Evolutionary conservation across 768 basidiomycete species (phyloP), one percentile per base, ranked within the genome.

Genomic region (Mycena chlorophos): DNA sequence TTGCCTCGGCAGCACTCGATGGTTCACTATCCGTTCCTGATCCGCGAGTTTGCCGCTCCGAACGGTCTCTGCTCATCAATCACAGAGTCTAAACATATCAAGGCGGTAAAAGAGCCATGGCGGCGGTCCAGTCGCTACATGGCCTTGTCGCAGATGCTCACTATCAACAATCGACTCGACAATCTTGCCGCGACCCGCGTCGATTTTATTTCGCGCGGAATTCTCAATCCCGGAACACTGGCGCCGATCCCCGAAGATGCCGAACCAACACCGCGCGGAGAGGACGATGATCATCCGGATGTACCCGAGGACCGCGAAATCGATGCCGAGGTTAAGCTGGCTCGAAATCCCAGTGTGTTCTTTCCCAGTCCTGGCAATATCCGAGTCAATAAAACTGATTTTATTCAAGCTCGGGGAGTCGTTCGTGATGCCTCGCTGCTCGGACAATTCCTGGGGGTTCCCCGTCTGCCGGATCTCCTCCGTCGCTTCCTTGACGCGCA

Each of bases 31-130:
- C 13, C n/a, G 2, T 26, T 26, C 0, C 27, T 63, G 1, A 71
- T 74, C 29, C 13, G 4, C 1, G 42, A 62, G 0, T 75, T 73
- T 55, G 69, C 69, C 6, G 61, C 69, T 2, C 73, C 69, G 0
- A 73, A 73, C 45, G 70, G 74, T 0, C 65, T 75, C 1, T 74
- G 73, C 42, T 71, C 66, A 0, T 75, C 68, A 0, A 75, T 74
- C 13, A 75, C 68, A 0, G 72, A 76, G 22, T 65, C 64, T 0
- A 71, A 69, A 22, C 74, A 73, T 31, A 71, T 74, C 46, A 69
- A 64, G 8, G 71, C 69, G 3, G 69, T 76, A 3, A 75, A 75
- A 49, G 39, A 72, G 31, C 73, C 71, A 1, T 75, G 67, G 49
- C 51, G 61, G 1, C 53, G 56, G 0, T 73, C 71, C 0, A 75